Evolutionary conservation across 148 eudicot genomes (phyloP), one percentile per base, ranked within the genome.

Genomic region (Vaccinium darrowii): DNA sequence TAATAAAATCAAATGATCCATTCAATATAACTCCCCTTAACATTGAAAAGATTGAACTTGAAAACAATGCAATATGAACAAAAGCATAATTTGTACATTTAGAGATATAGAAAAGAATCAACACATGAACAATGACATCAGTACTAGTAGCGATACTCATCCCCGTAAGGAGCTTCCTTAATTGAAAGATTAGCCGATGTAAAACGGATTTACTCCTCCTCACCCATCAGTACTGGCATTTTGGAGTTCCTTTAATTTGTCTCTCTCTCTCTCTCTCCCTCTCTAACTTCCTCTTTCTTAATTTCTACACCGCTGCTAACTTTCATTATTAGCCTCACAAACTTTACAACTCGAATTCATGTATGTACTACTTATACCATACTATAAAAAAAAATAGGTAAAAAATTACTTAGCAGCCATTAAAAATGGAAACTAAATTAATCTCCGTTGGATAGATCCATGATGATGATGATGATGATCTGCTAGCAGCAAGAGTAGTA

Each of bases 401-500:
- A 1, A 79, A 14, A 18, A 27, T 36, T 76, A n/a, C 12, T 54
- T 33, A 54, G 13, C 14, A 15, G 23, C 16, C 5, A 11, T 51
- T 79, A 9, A 79, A 78, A 79, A 53, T 36, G 63, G 33, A n/a
- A 76, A 33, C 5, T n/a, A 50, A 30, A 76, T 76, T 82, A 18
- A 58, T 81, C 16, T 21, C 27, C 8, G 14, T 67, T 23, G 23
- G 65, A 18, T 58, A 16, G 63, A 58, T 58, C 1, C 36, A n/a
- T n/a, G n/a, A n/a, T n/a, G n/a, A 33, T 33, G 36, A 43, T 43
- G 47, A 43, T 43, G 47, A 43, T 43, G 47, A 43, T 51, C 11
- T 36, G 25, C 30, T 7, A 63, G 87, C 87, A 93, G 72, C 90
- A 90, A 52, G 96, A 87, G 85, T 93, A 93, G 79, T 86, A 93